A percentile compares a stretch with the other conserved stretches of the same genome.
Conservation (phyloP, 2,329 filamentous ascomycete genomes). For the Kalmusia sp. region DNA sequence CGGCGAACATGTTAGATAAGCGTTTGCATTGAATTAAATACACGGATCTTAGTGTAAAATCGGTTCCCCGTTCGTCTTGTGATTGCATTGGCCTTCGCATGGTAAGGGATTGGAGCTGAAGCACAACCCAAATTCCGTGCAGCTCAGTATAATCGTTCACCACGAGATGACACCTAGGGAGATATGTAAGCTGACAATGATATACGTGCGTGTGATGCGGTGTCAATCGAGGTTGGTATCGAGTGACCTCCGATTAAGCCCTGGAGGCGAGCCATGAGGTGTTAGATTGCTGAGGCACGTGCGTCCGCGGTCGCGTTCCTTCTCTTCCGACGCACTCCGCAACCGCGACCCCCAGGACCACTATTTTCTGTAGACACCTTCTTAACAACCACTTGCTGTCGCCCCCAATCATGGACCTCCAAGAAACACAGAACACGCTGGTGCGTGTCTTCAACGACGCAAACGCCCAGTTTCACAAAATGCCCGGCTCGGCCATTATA, state of each 20-base stretch:
- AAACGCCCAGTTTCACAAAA: constrained; percentile 77
- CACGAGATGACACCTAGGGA: too few relatives aligned
- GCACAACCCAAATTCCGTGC: too few relatives aligned
- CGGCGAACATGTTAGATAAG: constrained; percentile 48
- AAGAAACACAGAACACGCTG: constrained; percentile 62
- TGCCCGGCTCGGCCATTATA: constrained; percentile 93
- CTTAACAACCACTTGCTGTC: background rate
- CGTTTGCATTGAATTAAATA: constrained; percentile 45
- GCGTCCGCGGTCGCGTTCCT: constrained; percentile 1
- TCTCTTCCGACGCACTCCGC: constrained; percentile 8
- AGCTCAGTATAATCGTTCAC: too few relatives aligned
- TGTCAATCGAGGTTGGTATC: too few relatives aligned
- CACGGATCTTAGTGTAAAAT: constrained; percentile 28
- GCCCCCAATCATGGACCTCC: constrained; percentile 58
- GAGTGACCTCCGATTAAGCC: too few relatives aligned
- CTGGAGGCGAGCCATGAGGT: background rate
- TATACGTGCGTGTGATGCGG: too few relatives aligned
- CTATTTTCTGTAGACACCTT: background rate
- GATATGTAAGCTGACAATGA: too few relatives aligned
- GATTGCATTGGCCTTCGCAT: too few relatives aligned
- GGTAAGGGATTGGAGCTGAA: too few relatives aligned
- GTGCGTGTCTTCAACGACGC: constrained; percentile 62
- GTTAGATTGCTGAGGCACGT: constrained; percentile 18
- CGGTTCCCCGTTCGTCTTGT: constrained; percentile 4
- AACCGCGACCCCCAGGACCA: constrained; percentile 3